A percentile compares a stretch with the other conserved stretches of the same genome.
These are phyloP conservation scores for Trichoderma oligosporum DNA, from an alignment of 2,329 filamentous ascomycete species.

Conservation along the genomic window DNA sequence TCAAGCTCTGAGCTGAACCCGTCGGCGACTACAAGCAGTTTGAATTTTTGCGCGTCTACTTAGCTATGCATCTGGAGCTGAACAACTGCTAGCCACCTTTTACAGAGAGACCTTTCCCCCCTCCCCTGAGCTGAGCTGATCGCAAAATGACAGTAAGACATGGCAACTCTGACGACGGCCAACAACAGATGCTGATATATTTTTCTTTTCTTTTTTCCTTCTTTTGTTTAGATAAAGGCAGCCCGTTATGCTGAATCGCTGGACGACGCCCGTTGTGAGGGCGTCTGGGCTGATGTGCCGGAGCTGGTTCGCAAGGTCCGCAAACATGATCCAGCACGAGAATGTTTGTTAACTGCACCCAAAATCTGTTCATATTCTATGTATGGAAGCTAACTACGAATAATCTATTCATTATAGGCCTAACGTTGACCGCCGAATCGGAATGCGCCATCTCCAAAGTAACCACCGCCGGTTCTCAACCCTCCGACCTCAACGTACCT, in stretches of 20 bases:
- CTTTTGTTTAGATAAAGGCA: slow-evolving; percentile 63
- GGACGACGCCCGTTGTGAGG: slow-evolving; percentile 82
- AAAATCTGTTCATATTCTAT: slow-evolving; percentile 19
- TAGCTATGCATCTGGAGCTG: slow-evolving; percentile 25
- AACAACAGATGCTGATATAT: slow-evolving; percentile 22
- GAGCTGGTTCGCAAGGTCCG: slow-evolving; percentile 89
- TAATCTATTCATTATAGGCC: slow-evolving; percentile 45
- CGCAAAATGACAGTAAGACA: slow-evolving; percentile 38
- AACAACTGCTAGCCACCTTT: slow-evolving; percentile 23
- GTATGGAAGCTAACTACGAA: slow-evolving; percentile 8
- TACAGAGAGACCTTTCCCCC: background rate
- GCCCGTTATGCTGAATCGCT: slow-evolving; percentile 76
- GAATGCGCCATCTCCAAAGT: slow-evolving; percentile 62
- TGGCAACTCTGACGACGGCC: background rate
- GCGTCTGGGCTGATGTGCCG: slow-evolving; percentile 79
- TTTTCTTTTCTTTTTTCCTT: slow-evolving; percentile 18
- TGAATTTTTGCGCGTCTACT: slow-evolving; percentile 3
- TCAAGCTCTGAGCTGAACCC: background rate
- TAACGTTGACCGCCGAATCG: slow-evolving; percentile 65
- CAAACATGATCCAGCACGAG: slow-evolving; percentile 83
- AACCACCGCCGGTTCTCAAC: slow-evolving; percentile 39
- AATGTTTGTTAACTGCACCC: slow-evolving; percentile 57
- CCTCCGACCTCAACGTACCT: slow-evolving; percentile 46
- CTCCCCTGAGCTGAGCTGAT: slow-evolving; percentile 31
- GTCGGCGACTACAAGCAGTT: background rate